A percentile compares a stretch with the other conserved stretches of the same genome.
Evolutionary conservation across 78 protist genomes (phyloP).

Genomic region (Dictyostelium intermedium): DNA sequence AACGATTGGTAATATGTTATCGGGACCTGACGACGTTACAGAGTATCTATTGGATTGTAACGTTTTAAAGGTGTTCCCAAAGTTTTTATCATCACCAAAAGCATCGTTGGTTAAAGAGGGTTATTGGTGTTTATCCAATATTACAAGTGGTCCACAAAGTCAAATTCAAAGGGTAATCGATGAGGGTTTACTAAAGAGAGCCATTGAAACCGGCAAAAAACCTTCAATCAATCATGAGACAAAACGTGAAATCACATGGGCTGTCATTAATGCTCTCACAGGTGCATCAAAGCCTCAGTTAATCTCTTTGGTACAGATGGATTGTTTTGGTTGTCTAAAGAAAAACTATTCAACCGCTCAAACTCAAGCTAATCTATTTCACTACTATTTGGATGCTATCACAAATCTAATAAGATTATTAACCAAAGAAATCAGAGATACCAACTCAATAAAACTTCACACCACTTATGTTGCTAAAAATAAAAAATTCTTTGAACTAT

Average conservation of each 20-base stretch:
- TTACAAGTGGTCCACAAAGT: background rate
- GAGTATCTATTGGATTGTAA: background rate
- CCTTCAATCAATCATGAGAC: background rate
- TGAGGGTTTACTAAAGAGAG: background rate
- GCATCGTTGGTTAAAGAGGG: background rate
- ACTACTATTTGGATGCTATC: background rate
- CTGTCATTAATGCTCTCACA: background rate
- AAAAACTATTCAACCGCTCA: background rate
- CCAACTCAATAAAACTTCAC: background rate
- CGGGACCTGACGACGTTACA: background rate
- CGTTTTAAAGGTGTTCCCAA: background rate
- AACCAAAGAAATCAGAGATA: background rate
- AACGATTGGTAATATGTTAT: background rate
- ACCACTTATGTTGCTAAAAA: background rate
- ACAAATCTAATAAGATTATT: background rate
- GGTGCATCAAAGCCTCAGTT: background rate
- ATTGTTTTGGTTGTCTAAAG: background rate
- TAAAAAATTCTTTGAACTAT: background rate
- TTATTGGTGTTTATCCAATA: background rate
- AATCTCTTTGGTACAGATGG: background rate
- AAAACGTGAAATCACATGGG: background rate
- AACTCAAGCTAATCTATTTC: background rate
- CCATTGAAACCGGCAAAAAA: background rate
- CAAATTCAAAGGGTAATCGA: constrained; percentile 1
- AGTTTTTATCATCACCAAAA: background rate